Evolutionary conservation across 768 basidiomycete genomes (phyloP), one percentile per base, ranked within the genome.

Genomic region (Suillus subalutaceus): DNA sequence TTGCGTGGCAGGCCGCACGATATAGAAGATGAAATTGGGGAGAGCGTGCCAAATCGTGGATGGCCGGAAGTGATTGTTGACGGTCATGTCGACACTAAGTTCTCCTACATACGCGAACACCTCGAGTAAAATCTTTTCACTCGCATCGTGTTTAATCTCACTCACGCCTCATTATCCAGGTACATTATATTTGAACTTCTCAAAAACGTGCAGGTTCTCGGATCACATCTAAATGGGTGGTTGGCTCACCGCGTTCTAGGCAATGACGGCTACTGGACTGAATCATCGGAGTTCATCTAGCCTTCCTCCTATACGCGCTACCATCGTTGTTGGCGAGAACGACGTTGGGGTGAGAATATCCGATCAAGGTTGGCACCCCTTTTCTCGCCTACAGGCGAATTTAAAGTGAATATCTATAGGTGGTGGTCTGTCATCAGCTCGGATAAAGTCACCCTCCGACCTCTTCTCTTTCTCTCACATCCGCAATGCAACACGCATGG

Each of bases 401-500:
- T 70, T 68, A 48, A 60, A 16, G 35, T 65, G 52, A 46, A 57
- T 56, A 53, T 55, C 69, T 61, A 5, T 73, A 91, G 94, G 93
- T 44, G 92, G 93, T 4, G 93, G 94, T 1, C 82, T 96, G 9
- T 74, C 79, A 53, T 82, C 80, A 23, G 73, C 83, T 8, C 78
- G 84, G 64, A 83, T 92, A 60, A 82, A 81, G 66, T 83, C 82
- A 1, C 88, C 93, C 0, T 86, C 89, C 23, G 94, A 95, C 73
- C 81, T 96, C 6, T 94, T 94, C 77, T 96, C 94, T 4, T 96
- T 96, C 79, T 95, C 93, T 4, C 94, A 96, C 76, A 74, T 90
- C 35, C 86, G 93, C 12, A 93, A 94, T 72, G 87, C 90, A 1
- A 80, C 86, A 26, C 83, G 92, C 59, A 77, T 95, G 77, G 84